phyloP scores from a whole-genome alignment of 1,139 yeast species.

The Saccharomyces pastorianus region DNA sequence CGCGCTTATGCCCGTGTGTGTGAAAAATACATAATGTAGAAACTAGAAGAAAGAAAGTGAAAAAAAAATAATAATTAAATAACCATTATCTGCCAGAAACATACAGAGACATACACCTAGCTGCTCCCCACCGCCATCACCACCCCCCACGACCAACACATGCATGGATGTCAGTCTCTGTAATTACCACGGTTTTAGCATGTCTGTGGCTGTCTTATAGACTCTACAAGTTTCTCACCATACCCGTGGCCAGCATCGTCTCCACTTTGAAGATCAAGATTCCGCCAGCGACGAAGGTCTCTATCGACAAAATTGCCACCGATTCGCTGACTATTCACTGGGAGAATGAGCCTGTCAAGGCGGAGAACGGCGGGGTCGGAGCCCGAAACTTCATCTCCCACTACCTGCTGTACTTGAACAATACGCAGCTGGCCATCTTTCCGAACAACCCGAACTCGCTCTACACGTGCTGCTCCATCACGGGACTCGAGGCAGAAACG shows the following conservation, averaged over 20 bases:
- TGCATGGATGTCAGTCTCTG: not conserved
- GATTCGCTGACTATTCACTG: slow-evolving; percentile 48
- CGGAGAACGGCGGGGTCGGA: not conserved
- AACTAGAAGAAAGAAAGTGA: no score
- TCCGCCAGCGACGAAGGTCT: slow-evolving; percentile 50
- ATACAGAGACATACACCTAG: not conserved
- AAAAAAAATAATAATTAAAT: not conserved
- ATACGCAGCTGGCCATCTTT: slow-evolving; percentile 25
- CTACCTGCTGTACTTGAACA: slow-evolving; percentile 26
- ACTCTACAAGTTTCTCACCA: slow-evolving; percentile 25
- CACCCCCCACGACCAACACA: not conserved
- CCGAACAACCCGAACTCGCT: slow-evolving; percentile 25
- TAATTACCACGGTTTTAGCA: slow-evolving; percentile 10
- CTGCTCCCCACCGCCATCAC: no score
- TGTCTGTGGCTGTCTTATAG: slow-evolving; percentile 25
- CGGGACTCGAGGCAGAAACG: slow-evolving; percentile 39
- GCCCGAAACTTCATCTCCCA: slow-evolving; percentile 17
- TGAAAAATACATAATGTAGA: not conserved
- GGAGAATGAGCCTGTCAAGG: slow-evolving; percentile 35
- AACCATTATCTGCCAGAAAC: not conserved
- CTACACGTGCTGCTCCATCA: slow-evolving; percentile 37
- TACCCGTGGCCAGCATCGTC: slow-evolving; percentile 45
- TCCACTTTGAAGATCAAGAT: slow-evolving; percentile 45
- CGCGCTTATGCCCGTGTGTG: no score
- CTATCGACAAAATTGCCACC: slow-evolving; percentile 47